These are phyloP conservation scores for Luffa acutangula DNA, from an alignment of 306 rosid genomes.

Conservation along the genomic window DNA sequence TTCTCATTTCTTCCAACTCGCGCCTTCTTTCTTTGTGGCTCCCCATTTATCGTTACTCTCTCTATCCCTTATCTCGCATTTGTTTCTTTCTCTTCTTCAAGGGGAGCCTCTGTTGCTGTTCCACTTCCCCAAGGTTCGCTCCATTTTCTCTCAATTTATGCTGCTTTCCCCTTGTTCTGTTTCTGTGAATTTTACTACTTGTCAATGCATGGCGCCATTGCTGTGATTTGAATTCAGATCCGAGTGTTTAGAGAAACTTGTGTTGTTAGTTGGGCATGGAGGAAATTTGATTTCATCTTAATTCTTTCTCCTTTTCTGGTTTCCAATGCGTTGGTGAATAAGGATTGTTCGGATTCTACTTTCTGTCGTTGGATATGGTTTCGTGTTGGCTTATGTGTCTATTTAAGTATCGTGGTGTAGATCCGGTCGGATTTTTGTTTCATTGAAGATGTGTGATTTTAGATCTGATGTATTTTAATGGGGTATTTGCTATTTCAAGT, in stretches of 20 bases:
- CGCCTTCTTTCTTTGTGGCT: neutral
- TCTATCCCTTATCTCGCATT: neutral
- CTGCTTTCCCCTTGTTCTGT: neutral
- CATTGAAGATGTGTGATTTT: neutral
- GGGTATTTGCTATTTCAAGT: neutral
- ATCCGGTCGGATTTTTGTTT: neutral
- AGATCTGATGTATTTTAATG: neutral
- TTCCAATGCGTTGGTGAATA: neutral
- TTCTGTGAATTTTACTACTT: too few relatives aligned
- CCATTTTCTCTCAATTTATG: neutral
- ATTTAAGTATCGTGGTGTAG: neutral
- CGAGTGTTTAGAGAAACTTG: neutral
- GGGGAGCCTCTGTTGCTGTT: neutral
- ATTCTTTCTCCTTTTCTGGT: neutral
- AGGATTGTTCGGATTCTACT: neutral
- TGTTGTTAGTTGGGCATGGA: neutral
- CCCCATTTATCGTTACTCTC: neutral
- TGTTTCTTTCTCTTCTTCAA: neutral
- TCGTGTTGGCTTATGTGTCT: neutral
- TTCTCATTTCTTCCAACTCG: neutral
- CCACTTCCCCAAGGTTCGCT: neutral
- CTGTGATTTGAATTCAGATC: neutral
- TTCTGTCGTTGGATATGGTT: neutral
- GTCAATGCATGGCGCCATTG: neutral
- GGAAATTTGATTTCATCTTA: neutral